phyloP scores from a whole-genome alignment of 306 rosid genomes.

The Dryas drummondii region DNA sequence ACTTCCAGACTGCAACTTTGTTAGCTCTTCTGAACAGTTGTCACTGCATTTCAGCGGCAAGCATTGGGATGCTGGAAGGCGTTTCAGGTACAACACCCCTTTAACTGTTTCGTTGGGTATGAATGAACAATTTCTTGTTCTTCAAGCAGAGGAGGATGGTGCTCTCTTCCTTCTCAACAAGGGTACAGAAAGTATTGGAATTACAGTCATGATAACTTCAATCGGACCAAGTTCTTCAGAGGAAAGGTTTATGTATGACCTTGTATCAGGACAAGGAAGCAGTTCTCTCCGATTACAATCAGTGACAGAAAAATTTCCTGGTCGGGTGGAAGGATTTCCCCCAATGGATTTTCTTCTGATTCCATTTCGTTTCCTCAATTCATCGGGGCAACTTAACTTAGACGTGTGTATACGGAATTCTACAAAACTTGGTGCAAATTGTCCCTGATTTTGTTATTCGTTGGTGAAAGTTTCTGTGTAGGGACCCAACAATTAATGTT shows the following conservation, averaged over 20 bases:
- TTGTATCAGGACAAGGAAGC: conserved; percentile 27
- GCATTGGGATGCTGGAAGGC: conserved; percentile 43
- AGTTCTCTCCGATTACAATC: conserved; percentile 35
- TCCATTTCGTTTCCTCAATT: conserved; percentile 34
- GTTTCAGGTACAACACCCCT: conserved; percentile 33
- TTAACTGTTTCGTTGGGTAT: conserved; percentile 26
- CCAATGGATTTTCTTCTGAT: conserved; percentile 36
- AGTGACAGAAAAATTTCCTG: conserved; percentile 26
- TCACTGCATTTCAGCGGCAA: conserved; percentile 34
- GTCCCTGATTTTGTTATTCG: conserved; percentile 14
- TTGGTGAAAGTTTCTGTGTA: not conserved
- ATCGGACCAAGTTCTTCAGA: conserved; percentile 34
- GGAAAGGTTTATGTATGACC: conserved; percentile 26
- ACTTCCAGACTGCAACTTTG: conserved; percentile 28
- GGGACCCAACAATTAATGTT: not conserved
- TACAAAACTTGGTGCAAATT: conserved; percentile 16
- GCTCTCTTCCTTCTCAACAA: conserved; percentile 36
- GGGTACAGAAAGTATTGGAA: conserved; percentile 24
- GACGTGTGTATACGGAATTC: conserved; percentile 38
- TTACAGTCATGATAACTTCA: conserved; percentile 29
- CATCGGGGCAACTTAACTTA: conserved; percentile 37
- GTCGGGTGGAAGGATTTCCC: conserved; percentile 31
- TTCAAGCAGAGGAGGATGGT: conserved; percentile 42
- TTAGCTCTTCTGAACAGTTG: conserved; percentile 30
- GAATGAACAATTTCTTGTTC: conserved; percentile 32